Base-by-base conservation (phyloP, 495 filamentous ascomycete genomes). In the Xylaria curta region DNA sequence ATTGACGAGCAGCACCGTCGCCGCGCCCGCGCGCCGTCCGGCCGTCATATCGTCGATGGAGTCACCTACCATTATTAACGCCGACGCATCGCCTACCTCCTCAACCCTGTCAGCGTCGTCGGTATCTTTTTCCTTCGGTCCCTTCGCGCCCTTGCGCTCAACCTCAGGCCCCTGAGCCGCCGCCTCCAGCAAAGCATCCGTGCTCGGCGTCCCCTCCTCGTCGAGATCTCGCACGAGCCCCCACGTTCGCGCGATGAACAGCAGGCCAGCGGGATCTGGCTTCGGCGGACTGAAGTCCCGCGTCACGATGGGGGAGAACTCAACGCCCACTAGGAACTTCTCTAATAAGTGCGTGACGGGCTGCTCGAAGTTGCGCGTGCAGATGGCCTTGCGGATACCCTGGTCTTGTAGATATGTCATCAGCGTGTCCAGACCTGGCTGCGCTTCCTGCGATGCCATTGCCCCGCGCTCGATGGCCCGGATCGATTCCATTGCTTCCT, bases 41-140 rank as follows among this genome's bases (percentile, higher is more conserved):
- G 96, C 93, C 26, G 92, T 94, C 88, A 99, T 94, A 79, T 99
- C 96, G 77, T 99, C 96, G 65, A 97, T 88, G 66, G 91, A 94
- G 77, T 99, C 95, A 8, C 95, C 95, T 15, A 95, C 89, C 90
- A 87, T 92, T 44, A 84, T 85, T 17, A 85, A 59, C 10, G 66
- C 71, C 70, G 82, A 84, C 19, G 84, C 83, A 66, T 87, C 85
- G n/a, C 82, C 82, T 1, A 84, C 81, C 33, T 76, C 75, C 33
- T 82, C 70, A 3, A 71, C 81, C 19, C 71, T 38, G 0, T 21
- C 33, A 13, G 0, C 17, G 4, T 66, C 38, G 19, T n/a, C 42
- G 0, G 9, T 1, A 2, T 12, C 0, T 58, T 31, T 3, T 2
- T 9, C 9, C 42, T 21, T 67, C 9, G 62, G 24, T 0, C 71